phyloP scores from a whole-genome alignment of 306 rosid genomes.

The Sicyos baderoa region DNA sequence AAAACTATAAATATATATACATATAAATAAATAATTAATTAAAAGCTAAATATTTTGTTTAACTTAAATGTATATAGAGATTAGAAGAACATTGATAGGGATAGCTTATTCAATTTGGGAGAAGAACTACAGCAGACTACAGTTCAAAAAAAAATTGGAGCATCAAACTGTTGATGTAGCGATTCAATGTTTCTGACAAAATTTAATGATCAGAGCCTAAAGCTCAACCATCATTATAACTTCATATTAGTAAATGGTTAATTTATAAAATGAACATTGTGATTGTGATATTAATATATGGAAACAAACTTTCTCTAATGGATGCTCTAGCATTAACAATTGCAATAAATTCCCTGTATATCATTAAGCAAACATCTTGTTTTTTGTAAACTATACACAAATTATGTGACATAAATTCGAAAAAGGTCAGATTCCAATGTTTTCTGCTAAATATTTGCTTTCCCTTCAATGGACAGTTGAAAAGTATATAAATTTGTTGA shows the following conservation, averaged over 20 bases:
- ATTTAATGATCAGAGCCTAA: not conserved
- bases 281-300: not conserved
- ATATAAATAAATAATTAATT: too few species aligned
- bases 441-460: slow-evolving; percentile 8
- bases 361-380: not conserved
- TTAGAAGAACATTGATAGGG: too few species aligned
- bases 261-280: not conserved
- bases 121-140: too few species aligned
- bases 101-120: too few species aligned
- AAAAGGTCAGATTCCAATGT: slow-evolving; percentile 10
- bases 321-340: not conserved
- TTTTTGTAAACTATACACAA: slow-evolving; percentile 13
- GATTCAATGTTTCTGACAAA: not conserved
- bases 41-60: too few species aligned
- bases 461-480: slow-evolving; percentile 10
- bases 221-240: not conserved
- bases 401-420: not conserved
- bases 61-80: too few species aligned
- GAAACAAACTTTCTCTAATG: not conserved
- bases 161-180: not conserved
- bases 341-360: too few species aligned
- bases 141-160: too few species aligned
- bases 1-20: too few species aligned
- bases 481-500: slow-evolving; percentile 31
- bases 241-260: not conserved